Conservation (phyloP, 108 stramenopile species). For the Poteriospumella lacustris region DNA sequence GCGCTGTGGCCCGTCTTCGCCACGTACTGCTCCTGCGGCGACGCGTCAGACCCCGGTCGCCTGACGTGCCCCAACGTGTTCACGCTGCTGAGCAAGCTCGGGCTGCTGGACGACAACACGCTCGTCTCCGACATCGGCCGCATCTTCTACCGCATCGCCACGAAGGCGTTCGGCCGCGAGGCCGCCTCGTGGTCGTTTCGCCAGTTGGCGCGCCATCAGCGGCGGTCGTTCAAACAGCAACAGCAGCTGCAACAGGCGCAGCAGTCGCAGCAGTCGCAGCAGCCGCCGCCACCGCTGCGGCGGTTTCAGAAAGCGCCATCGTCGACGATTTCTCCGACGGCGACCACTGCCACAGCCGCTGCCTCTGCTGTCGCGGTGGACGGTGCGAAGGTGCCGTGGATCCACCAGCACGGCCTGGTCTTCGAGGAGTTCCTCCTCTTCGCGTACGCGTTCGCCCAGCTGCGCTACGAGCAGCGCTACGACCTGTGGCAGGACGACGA, state of each 20-base stretch:
- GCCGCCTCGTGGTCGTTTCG: no score
- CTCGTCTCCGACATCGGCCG: not conserved
- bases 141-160: conserved; percentile 2
- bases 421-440: conserved; percentile 30
- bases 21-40: conserved; percentile 27
- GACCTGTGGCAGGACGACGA: not conserved
- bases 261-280: no score
- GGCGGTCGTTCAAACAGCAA: no score
- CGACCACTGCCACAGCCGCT: no score
- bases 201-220: no score
- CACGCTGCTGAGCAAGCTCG: not conserved
- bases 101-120: not conserved
- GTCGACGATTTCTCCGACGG: no score
- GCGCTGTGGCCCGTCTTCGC: conserved; percentile 22
- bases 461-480: not conserved
- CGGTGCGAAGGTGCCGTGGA: not conserved
- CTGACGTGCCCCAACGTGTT: conserved; percentile 11
- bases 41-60: not conserved
- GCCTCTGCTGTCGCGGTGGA: no score
- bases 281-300: no score
- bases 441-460: not conserved
- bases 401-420: not conserved
- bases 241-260: no score
- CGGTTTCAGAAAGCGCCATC: no score
- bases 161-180: not conserved